phyloP scores from a whole-genome alignment of 257 asterid genomes.

The Solanum bukasovii region DNA sequence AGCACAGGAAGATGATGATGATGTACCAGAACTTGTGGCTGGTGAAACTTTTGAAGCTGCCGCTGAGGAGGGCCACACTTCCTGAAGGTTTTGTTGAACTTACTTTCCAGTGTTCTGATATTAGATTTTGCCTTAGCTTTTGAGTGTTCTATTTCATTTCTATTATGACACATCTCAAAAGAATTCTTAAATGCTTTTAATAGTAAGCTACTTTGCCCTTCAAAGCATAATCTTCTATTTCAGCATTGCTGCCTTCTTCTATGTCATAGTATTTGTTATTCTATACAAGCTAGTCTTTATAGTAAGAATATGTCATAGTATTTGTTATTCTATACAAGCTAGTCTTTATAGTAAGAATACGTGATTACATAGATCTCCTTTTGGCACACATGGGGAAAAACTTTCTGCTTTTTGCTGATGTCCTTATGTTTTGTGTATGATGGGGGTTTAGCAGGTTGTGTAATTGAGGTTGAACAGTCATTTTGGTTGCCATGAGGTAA shows the following conservation, averaged over 20 bases:
- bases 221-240: not conserved
- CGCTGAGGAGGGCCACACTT: conserved; percentile 41
- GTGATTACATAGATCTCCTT: not conserved
- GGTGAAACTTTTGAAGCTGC: conserved; percentile 69
- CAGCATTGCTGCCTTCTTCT: not conserved
- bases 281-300: not conserved
- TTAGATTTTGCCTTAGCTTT: conserved; percentile 5
- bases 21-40: conserved; percentile 58
- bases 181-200: not conserved
- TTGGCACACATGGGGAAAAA: not conserved
- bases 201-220: not conserved
- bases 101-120: conserved; percentile 10
- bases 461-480: not conserved
- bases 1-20: conserved; percentile 41
- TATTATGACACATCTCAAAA: not conserved
- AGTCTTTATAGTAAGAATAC: not conserved
- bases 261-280: not conserved
- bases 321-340: not conserved
- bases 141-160: not conserved
- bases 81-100: conserved; percentile 22
- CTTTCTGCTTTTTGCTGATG: not conserved
- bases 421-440: not conserved
- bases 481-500: not conserved
- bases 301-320: not conserved
- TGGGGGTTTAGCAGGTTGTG: not conserved